phyloP scores from a whole-genome alignment of 2,329 filamentous ascomycete species.

The Botryotinia convoluta region DNA sequence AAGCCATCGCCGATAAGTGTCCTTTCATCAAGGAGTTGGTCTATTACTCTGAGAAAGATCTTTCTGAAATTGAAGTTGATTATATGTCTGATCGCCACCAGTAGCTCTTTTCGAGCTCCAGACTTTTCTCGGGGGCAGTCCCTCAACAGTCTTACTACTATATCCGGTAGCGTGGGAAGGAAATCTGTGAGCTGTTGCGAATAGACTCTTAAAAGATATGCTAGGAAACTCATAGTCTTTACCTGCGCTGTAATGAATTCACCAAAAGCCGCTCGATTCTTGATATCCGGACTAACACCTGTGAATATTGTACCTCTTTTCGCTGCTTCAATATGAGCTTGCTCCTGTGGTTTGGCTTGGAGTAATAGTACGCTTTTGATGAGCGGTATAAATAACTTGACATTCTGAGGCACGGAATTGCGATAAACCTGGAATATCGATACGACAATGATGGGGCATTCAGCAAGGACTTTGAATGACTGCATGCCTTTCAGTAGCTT shows the following conservation, averaged over 20 bases:
- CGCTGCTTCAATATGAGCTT: conserved; percentile 82
- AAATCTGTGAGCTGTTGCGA: conserved; percentile 86
- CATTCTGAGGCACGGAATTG: conserved; percentile 73
- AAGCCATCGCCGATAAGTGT: conserved; percentile 93
- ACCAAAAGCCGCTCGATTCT: conserved; percentile 89
- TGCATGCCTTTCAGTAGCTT: conserved; percentile 91
- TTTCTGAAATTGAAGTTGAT: conserved; percentile 99
- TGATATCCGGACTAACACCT: conserved; percentile 89
- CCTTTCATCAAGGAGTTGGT: conserved; percentile 89
- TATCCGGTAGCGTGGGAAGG: conserved; percentile 76
- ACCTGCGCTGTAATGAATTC: conserved; percentile 98
- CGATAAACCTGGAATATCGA: conserved; percentile 96
- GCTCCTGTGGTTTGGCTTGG: conserved; percentile 89
- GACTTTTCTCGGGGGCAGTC: conserved; percentile 96
- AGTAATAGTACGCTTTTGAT: conserved; percentile 88
- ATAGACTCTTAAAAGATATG: conserved; percentile 87
- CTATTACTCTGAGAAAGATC: conserved; percentile 91
- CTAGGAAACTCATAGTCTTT: conserved; percentile 98
- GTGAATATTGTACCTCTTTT: conserved; percentile 81
- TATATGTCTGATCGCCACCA: conserved; percentile 96
- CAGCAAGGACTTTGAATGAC: conserved; percentile 96
- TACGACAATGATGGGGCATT: conserved; percentile 98
- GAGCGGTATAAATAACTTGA: conserved; percentile 86
- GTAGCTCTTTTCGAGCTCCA: conserved; percentile 84
- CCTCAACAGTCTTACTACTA: conserved; percentile 85